Percentiles rank a stretch among this genome's conserved stretches.
Evolutionary conservation across 2,329 filamentous ascomycete genomes (phyloP).

Genomic region (Aureobasidium sp.): DNA sequence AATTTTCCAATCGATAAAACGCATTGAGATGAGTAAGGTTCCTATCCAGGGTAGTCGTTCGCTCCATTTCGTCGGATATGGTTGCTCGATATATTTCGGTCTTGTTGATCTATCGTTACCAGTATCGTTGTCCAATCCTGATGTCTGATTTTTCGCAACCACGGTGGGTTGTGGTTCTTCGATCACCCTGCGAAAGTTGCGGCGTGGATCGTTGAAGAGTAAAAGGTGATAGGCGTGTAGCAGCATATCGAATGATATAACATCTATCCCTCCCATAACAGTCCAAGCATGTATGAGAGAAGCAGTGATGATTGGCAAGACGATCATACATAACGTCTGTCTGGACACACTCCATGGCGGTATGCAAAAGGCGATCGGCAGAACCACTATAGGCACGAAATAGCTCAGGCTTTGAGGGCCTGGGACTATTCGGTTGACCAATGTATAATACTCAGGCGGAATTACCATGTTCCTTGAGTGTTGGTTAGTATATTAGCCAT

Average conservation of each 20-base stretch:
- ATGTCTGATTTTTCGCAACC: neutral
- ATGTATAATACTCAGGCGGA: conserved; percentile 14
- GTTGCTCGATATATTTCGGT: conserved; percentile 11
- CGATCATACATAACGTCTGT: conserved; percentile 12
- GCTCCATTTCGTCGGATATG: conserved; percentile 18
- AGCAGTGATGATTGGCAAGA: conserved; percentile 20
- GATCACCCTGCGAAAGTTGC: conserved; percentile 16
- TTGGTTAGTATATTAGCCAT: neutral
- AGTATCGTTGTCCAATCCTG: neutral
- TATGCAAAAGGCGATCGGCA: conserved; percentile 20
- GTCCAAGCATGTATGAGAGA: conserved; percentile 21
- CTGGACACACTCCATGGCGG: conserved; percentile 16
- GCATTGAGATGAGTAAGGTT: conserved; percentile 18
- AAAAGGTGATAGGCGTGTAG: conserved; percentile 21
- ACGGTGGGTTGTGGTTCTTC: neutral
- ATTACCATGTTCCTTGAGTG: neutral
- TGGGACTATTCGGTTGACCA: conserved; percentile 21
- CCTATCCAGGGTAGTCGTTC: conserved; percentile 21
- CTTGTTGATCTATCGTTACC: neutral
- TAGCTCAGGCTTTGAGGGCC: conserved; percentile 22
- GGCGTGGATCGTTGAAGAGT: conserved; percentile 20
- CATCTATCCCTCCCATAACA: conserved; percentile 22
- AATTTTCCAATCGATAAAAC: conserved; percentile 23
- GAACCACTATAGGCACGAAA: conserved; percentile 20
- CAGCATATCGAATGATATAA: conserved; percentile 21